These are phyloP conservation scores for Penicillium sp. DNA, from an alignment of 2,329 filamentous ascomycete species.

Conservation along the genomic window DNA sequence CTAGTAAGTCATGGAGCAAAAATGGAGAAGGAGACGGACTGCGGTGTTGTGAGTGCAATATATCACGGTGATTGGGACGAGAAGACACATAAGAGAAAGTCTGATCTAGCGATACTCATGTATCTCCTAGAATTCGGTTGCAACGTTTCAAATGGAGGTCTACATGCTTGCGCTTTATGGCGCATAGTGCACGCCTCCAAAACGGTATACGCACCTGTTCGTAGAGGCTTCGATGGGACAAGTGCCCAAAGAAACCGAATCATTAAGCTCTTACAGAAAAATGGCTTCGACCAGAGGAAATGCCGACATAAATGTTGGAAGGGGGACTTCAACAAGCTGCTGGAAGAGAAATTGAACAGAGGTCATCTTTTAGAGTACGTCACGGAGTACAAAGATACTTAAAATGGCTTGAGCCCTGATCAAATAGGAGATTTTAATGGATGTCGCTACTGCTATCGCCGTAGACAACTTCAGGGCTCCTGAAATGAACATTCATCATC, in stretches of 20 bases:
- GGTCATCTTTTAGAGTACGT: too few species aligned
- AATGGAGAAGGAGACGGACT: slow-evolving; percentile 5
- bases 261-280: background rate
- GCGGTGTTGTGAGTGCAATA: slow-evolving; percentile 1
- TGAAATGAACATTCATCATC: too few species aligned
- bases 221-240: background rate
- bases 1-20: slow-evolving; percentile 3
- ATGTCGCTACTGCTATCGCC: too few species aligned
- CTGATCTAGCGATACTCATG: background rate
- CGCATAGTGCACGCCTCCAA: background rate
- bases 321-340: background rate
- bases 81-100: too few species aligned
- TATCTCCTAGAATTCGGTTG: slow-evolving; percentile 5
- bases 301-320: background rate
- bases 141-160: slow-evolving; percentile 7
- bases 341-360: too few species aligned
- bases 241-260: background rate
- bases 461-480: too few species aligned
- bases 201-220: background rate
- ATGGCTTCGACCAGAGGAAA: slow-evolving; percentile 1
- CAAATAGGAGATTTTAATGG: too few species aligned
- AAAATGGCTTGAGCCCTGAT: too few species aligned
- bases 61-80: background rate
- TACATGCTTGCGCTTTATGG: slow-evolving; percentile 10
- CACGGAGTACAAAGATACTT: too few species aligned